Evolutionary conservation across 1,284 basidiomycete genomes (phyloP), one percentile per base, ranked within the genome.

Genomic region (Tilletiopsis washingtonensis): DNA sequence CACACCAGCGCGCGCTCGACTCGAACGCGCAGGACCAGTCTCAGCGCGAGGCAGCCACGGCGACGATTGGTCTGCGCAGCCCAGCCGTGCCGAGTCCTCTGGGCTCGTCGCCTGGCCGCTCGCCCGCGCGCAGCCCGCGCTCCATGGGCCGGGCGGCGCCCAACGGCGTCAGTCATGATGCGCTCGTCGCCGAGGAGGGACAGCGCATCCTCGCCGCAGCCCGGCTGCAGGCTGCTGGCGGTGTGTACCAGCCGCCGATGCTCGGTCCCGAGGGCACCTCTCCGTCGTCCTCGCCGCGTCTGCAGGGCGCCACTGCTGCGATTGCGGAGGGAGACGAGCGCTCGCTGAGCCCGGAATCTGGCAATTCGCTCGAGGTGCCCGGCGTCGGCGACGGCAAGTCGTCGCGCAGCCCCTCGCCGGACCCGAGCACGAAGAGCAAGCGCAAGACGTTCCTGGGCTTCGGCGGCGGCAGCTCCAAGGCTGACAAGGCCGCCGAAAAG

Each of bases 141-240:
- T n/a, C n/a, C n/a, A n/a, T 34, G 9, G 9, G 29, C 2, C n/a
- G 5, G 5, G 19, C 25, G 26, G 4, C 40, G n/a, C 15, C 23
- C 7, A 17, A 5, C 15, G 9, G 11, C 38, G 15, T 40, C 38
- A 40, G 15, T 40, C 38, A 61, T 25, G 46, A 61, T 11, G 51
- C 56, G 45, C 54, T 63, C 53, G 40, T 63, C 0, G 56, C 58
- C 11, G 58, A 57, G 7, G 61, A 58, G 6, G 61, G 57, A 9
- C 61, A 63, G 26, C 21, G 57, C 15, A 57, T 63, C 23, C 53
- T 63, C 29, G 61, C 57, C 42, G 61, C 61, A 17, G 61, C 61
- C 25, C 53, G 60, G 14, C 49, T 54, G 32, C 56, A 59, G 45
- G 60, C 60, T 17, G 53, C 53, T 3, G 58, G 50, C 23, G 57